These are phyloP conservation scores for Coriolopsis trogii DNA, from an alignment of 1,284 basidiomycete species.

Conservation along the genomic window DNA sequence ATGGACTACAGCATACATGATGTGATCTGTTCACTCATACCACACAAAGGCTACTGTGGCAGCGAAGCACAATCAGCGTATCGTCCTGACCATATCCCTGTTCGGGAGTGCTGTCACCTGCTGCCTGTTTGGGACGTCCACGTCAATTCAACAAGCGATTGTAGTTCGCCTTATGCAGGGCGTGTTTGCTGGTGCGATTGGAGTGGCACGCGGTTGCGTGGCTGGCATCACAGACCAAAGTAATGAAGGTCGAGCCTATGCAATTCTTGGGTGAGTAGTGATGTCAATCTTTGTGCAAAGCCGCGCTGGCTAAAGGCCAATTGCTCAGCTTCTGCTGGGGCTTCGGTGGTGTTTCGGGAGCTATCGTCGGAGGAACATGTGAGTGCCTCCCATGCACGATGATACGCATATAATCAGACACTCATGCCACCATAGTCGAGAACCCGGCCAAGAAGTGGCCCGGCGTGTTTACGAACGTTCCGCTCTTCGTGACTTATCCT, in stretches of 20 bases:
- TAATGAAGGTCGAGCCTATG: conserved; percentile 94
- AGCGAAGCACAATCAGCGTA: conserved; percentile 86
- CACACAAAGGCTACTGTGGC: conserved; percentile 82
- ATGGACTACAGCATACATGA: conserved; percentile 14
- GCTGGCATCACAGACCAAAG: conserved; percentile 86
- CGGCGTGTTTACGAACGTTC: conserved; percentile 62
- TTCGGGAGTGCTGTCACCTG: conserved; percentile 83
- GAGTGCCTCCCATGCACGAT: conserved; percentile 34
- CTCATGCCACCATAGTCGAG: conserved; percentile 58
- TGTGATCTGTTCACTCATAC: conserved; percentile 12
- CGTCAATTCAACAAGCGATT: conserved; percentile 82
- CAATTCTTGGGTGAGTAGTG: conserved; percentile 84
- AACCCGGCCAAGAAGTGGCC: conserved; percentile 88
- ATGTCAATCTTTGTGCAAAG: neutral
- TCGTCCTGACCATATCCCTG: conserved; percentile 85
- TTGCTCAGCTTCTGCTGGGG: conserved; percentile 83
- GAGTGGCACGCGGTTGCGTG: conserved; percentile 89
- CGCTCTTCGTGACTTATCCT: conserved; percentile 81
- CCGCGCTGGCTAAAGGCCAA: neutral
- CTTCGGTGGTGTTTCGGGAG: conserved; percentile 90
- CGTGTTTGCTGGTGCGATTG: conserved; percentile 93
- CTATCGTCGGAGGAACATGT: conserved; percentile 87
- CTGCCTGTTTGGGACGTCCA: conserved; percentile 85
- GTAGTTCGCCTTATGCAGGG: conserved; percentile 91
- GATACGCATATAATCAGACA: neutral